Conservation (phyloP, 306 rosid genomes). For the Vigna radiata region DNA sequence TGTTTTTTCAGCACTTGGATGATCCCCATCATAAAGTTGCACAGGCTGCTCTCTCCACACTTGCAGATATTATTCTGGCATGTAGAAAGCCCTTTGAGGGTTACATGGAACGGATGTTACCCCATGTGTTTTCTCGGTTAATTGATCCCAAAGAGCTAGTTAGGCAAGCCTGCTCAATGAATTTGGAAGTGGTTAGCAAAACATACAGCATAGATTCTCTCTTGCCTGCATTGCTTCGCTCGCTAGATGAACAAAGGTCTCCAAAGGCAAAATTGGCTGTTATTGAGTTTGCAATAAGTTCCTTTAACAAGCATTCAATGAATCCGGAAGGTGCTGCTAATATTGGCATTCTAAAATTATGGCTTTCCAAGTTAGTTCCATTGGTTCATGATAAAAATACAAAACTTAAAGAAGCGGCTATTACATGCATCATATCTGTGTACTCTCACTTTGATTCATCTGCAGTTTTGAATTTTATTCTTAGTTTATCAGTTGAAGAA, state of each 20-base stretch:
- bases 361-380: constrained; percentile 94
- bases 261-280: constrained; percentile 99
- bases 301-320: constrained; percentile 84
- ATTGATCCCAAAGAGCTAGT: constrained; percentile 98
- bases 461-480: constrained; percentile 89
- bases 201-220: constrained; percentile 90
- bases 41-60: constrained; percentile 97
- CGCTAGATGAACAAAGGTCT: constrained; percentile 96
- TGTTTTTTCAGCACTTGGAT: constrained; percentile 97
- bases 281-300: constrained; percentile 85
- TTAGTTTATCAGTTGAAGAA: constrained; percentile 91
- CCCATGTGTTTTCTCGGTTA: constrained; percentile 97
- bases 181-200: constrained; percentile 85
- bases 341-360: constrained; percentile 87
- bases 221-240: constrained; percentile 93
- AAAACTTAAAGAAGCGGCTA: constrained; percentile 93
- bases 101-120: constrained; percentile 94
- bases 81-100: constrained; percentile 95
- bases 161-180: constrained; percentile 83
- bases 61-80: constrained; percentile 87
- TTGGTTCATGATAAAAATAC: constrained; percentile 89
- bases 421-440: constrained; percentile 94
- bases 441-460: constrained; percentile 92
- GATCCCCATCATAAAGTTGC: constrained; percentile 99
- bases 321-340: constrained; percentile 87